Conservation (phyloP, 2,329 filamentous ascomycete species). For the Phaeosphaeriaceae sp. region DNA sequence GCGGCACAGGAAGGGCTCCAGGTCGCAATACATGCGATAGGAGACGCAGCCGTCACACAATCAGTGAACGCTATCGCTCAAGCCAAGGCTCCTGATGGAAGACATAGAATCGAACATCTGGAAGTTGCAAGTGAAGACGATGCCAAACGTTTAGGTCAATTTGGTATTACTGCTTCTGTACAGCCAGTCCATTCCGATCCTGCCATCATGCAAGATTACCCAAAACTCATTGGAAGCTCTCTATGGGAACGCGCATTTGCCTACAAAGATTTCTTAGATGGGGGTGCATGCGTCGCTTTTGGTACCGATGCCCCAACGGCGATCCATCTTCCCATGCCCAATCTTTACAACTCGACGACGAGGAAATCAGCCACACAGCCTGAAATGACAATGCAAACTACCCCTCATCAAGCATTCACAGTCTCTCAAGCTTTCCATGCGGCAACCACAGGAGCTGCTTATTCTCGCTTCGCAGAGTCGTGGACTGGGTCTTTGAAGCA, state of each 20-base stretch:
- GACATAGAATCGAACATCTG: slow-evolving; percentile 67
- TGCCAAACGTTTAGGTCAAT: slow-evolving; percentile 58
- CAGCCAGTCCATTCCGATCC: slow-evolving; percentile 89
- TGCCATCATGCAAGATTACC: slow-evolving; percentile 64
- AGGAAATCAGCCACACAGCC: slow-evolving; percentile 54
- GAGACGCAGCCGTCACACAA: slow-evolving; percentile 61
- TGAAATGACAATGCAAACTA: slow-evolving; percentile 22
- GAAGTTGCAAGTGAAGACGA: slow-evolving; percentile 57
- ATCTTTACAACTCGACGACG: slow-evolving; percentile 63
- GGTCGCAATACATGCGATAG: slow-evolving; percentile 67
- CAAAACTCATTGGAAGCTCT: slow-evolving; percentile 57
- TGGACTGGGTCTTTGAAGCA: slow-evolving; percentile 57
- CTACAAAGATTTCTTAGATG: slow-evolving; percentile 62
- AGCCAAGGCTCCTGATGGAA: slow-evolving; percentile 29
- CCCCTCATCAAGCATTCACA: slow-evolving; percentile 57
- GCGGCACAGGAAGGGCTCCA: slow-evolving; percentile 62
- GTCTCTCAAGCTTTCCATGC: slow-evolving; percentile 60
- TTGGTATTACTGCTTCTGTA: slow-evolving; percentile 79
- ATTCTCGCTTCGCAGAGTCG: slow-evolving; percentile 61
- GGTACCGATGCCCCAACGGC: slow-evolving; percentile 65
- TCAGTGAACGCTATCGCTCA: slow-evolving; percentile 57
- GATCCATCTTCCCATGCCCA: slow-evolving; percentile 57
- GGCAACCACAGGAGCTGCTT: slow-evolving; percentile 61
- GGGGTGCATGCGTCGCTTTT: slow-evolving; percentile 59
- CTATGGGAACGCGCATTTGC: slow-evolving; percentile 64